Evolutionary conservation across 2,329 filamentous ascomycete species (phyloP).

Genomic region (Aureobasidium vineae): DNA sequence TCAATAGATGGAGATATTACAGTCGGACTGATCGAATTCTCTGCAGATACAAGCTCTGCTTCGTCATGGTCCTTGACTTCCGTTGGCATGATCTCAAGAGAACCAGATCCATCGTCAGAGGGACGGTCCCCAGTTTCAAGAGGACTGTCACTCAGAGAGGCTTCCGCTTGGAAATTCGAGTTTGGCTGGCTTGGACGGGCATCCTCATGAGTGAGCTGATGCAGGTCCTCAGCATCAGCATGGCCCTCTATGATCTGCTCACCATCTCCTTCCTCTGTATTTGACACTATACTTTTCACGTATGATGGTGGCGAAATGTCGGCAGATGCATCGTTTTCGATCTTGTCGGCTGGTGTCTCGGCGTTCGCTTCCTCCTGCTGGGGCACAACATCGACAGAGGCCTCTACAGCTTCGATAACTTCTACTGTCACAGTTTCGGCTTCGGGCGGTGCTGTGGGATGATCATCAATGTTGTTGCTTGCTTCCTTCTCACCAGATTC

Average conservation of each 20-base stretch:
- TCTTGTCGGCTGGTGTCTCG: not conserved
- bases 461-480: not conserved
- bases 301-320: not conserved
- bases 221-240: not conserved
- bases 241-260: not conserved
- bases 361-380: not conserved
- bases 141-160: not conserved
- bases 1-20: not conserved
- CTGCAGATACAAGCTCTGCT: not conserved
- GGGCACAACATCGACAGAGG: not conserved
- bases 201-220: not conserved
- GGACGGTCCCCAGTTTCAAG: not conserved
- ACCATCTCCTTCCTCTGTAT: not conserved
- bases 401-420: not conserved
- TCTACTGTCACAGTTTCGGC: not conserved
- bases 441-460: not conserved
- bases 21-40: not conserved
- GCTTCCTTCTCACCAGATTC: not conserved
- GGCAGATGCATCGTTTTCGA: not conserved
- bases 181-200: not conserved
- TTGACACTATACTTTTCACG: not conserved
- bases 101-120: not conserved
- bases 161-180: not conserved
- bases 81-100: not conserved
- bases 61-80: not conserved